Evolutionary conservation across 495 filamentous ascomycete genomes (phyloP), one percentile per base, ranked within the genome.

Genomic region (Penicillium odoratum): DNA sequence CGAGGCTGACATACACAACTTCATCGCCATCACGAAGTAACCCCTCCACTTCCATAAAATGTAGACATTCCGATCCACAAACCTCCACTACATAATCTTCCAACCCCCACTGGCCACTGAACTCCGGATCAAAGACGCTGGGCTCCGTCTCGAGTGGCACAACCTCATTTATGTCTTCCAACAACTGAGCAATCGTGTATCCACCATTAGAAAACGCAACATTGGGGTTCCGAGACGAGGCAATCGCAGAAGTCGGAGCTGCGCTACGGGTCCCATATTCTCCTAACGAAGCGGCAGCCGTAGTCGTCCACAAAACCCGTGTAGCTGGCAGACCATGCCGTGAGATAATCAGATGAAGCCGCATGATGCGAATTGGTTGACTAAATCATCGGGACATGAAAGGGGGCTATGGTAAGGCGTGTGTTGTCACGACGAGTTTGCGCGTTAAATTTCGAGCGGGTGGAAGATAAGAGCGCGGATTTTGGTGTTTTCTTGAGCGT

Each of bases 51-150:
- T 82, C 78, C 65, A 90, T 85, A 62, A 91, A 98, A 79, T 98
- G 94, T 50, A 98, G 69, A 66, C 90, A 95, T 67, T 98, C 94
- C 56, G 88, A 98, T 42, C 85, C 90, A 4, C 74, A 78, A 4
- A 97, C 79, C 69, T 96, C 89, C 30, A 97, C 92, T 16, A 84
- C 85, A 73, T 98, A 98, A 66, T 98, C 91, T 64, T 98, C 94
- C 28, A 98, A 66, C 1, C 93, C 94, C 89, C 89, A 96, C 57
- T 88, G 81, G 13, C 77, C 80, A 53, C 74, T 74, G 30, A 56
- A 64, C 31, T 77, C 73, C 9, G 67, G 59, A 36, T 76, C 73
- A 34, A 76, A 70, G 31, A 71, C 45, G 16, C 53, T 66, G 3
- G 70, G 66, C 34, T 77, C 83, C 42, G 88, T 88, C 70, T 97